Evolutionary conservation across 495 filamentous ascomycete genomes (phyloP).

Genomic region (Daldinia vernicosa): DNA sequence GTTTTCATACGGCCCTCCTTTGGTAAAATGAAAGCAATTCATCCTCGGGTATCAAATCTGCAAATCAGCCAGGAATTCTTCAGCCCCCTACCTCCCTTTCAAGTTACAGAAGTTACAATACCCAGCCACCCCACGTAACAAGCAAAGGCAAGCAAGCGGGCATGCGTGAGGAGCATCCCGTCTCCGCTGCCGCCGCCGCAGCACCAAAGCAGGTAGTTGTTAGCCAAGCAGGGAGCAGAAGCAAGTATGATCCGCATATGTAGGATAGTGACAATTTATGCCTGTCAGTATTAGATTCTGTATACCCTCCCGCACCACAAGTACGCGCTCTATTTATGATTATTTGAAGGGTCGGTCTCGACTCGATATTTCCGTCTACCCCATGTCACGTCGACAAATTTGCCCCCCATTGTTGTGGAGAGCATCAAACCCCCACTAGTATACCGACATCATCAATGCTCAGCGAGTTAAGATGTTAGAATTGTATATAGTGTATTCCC

Average conservation of each 20-base stretch:
- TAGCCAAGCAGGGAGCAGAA: conserved; percentile 47
- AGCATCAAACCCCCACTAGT: conserved; percentile 35
- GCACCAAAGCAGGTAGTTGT: conserved; percentile 37
- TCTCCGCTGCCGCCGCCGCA: conserved; percentile 31
- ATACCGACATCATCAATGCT: conserved; percentile 15
- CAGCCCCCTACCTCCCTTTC: conserved; percentile 18
- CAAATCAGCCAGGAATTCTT: conserved; percentile 27
- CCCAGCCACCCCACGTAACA: conserved; percentile 35
- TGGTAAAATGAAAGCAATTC: conserved; percentile 28
- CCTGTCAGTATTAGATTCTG: conserved; percentile 22
- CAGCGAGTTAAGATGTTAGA: conserved; percentile 3
- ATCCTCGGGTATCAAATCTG: conserved; percentile 16
- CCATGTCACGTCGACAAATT: conserved; percentile 32
- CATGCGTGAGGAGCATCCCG: conserved; percentile 34
- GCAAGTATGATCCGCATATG: conserved; percentile 53
- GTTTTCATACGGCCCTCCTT: conserved; percentile 14
- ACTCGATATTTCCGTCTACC: conserved; percentile 38
- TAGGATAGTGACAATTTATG: conserved; percentile 43
- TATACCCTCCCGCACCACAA: conserved; percentile 26
- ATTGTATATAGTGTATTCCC: neutral
- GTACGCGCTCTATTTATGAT: conserved; percentile 30
- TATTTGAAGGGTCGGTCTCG: conserved; percentile 36
- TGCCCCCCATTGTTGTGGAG: conserved; percentile 39
- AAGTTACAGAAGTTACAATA: conserved; percentile 21
- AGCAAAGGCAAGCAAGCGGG: conserved; percentile 37